Evolutionary conservation across 768 basidiomycete genomes (phyloP).

Genomic region (Mycena kentingensis): DNA sequence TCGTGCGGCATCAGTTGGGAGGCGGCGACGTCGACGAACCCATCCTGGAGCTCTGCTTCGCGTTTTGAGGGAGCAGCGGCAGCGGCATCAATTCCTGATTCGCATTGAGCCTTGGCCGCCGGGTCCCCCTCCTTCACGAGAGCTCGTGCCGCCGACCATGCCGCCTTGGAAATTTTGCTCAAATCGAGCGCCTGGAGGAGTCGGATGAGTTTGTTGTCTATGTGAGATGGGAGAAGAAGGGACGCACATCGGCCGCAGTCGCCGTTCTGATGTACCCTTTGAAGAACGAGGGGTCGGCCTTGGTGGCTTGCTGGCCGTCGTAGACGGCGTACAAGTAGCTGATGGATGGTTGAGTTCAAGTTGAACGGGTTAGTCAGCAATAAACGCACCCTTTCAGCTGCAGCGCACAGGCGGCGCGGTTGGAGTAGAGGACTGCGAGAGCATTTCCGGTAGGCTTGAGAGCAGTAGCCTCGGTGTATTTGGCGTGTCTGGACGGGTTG

Average conservation of each 20-base stretch:
- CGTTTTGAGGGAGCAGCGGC: too few relatives aligned
- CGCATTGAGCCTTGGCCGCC: too few relatives aligned
- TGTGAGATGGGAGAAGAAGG: too few relatives aligned
- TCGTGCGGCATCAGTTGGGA: too few relatives aligned
- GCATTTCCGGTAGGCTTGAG: neutral
- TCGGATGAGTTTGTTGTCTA: too few relatives aligned
- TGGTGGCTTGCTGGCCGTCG: neutral
- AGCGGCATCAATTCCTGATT: too few relatives aligned
- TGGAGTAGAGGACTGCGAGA: neutral
- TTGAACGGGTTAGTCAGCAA: neutral
- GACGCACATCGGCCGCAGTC: neutral
- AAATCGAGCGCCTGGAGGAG: too few relatives aligned
- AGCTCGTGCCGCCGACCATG: too few relatives aligned
- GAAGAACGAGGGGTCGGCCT: neutral
- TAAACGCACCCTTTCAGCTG: neutral
- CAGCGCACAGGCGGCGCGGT: neutral
- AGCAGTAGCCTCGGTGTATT: neutral
- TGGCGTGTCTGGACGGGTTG: neutral
- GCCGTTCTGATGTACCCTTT: neutral
- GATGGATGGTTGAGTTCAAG: neutral
- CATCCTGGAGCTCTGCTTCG: too few relatives aligned
- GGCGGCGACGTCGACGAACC: too few relatives aligned
- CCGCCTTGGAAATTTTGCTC: too few relatives aligned
- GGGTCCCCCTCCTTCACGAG: too few relatives aligned
- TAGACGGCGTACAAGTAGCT: neutral